Evolutionary conservation across 345 rosid species (phyloP).

Genomic region (Lepidium aucheri): DNA sequence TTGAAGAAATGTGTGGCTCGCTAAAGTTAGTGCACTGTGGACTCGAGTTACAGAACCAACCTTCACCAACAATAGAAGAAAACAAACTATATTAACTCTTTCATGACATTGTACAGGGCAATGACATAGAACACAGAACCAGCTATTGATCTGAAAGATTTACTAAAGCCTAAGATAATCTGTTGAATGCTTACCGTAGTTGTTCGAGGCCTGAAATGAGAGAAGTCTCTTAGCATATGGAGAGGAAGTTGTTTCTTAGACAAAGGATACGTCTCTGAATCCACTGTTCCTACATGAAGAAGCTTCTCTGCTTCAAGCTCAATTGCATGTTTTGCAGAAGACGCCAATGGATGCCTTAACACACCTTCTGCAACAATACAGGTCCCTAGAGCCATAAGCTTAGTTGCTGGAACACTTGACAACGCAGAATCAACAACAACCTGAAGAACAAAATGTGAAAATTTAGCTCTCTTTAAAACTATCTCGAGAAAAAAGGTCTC

Average conservation of each 20-base stretch:
- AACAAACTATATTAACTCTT: neutral
- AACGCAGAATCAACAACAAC: conserved; percentile 55
- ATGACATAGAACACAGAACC: neutral
- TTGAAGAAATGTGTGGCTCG: conserved; percentile 65
- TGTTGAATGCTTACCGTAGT: conserved; percentile 43
- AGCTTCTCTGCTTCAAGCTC: conserved; percentile 61
- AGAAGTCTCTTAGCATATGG: conserved; percentile 47
- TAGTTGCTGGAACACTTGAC: conserved; percentile 33
- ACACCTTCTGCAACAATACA: conserved; percentile 69
- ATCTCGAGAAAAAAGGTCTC: neutral
- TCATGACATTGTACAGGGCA: neutral
- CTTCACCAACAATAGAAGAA: conserved; percentile 47
- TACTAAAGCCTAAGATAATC: neutral
- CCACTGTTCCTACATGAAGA: conserved; percentile 74
- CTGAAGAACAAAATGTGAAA: conserved; percentile 21
- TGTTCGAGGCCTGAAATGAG: conserved; percentile 85
- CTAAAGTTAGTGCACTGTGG: conserved; percentile 55
- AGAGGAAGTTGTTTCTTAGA: conserved; percentile 68
- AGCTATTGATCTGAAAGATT: neutral
- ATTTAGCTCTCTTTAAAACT: neutral
- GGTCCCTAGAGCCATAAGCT: conserved; percentile 50
- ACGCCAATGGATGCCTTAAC: conserved; percentile 22
- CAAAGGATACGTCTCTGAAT: conserved; percentile 46
- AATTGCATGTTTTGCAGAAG: conserved; percentile 30
- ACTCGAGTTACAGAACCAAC: conserved; percentile 71